Conservation (phyloP, 192 early-diverging fungal genomes). For the Kickxella alabastrina region DNA sequence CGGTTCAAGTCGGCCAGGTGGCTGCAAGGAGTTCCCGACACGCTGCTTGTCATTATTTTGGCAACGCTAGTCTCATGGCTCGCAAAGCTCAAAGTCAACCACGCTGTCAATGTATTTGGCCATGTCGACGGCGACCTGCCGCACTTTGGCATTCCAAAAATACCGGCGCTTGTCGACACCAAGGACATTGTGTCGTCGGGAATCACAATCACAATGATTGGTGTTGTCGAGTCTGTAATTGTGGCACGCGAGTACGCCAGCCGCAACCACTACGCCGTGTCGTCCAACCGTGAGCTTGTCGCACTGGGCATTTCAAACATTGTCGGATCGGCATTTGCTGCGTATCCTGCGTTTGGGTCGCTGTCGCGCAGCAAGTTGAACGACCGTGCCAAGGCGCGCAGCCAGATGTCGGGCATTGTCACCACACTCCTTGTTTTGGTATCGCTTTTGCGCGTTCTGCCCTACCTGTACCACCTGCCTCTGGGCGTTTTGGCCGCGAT, state of each 20-base stretch:
- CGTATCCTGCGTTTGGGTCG: slow-evolving; percentile 81
- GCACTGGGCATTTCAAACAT: slow-evolving; percentile 90
- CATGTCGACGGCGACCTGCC: slow-evolving; percentile 61
- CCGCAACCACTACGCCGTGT: slow-evolving; percentile 87
- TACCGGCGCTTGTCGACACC: slow-evolving; percentile 59
- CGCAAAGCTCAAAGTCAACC: slow-evolving; percentile 32
- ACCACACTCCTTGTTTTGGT: slow-evolving; percentile 71
- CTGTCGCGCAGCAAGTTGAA: slow-evolving; percentile 91
- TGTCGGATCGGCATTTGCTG: slow-evolving; percentile 73
- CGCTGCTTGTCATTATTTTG: slow-evolving; percentile 77
- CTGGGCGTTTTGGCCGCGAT: slow-evolving; percentile 76
- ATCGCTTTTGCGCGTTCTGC: slow-evolving; percentile 78
- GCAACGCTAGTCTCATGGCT: slow-evolving; percentile 74
- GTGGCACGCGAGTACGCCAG: slow-evolving; percentile 90
- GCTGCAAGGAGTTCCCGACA: slow-evolving; percentile 86
- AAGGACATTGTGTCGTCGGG: slow-evolving; percentile 75
- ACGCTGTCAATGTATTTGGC: slow-evolving; percentile 79
- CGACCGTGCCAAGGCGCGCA: slow-evolving; percentile 84
- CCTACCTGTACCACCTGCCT: slow-evolving; percentile 80
- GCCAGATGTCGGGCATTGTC: slow-evolving; percentile 85
- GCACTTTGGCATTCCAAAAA: slow-evolving; percentile 54
- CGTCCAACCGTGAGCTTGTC: slow-evolving; percentile 94
- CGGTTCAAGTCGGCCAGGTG: slow-evolving; percentile 36
- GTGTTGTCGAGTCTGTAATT: slow-evolving; percentile 96
- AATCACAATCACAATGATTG: slow-evolving; percentile 90